Percentiles rank a stretch among this genome's conserved stretches.
These are phyloP conservation scores for Actinidia arguta DNA, from an alignment of 179 eudicot species.

Conservation along the genomic window DNA sequence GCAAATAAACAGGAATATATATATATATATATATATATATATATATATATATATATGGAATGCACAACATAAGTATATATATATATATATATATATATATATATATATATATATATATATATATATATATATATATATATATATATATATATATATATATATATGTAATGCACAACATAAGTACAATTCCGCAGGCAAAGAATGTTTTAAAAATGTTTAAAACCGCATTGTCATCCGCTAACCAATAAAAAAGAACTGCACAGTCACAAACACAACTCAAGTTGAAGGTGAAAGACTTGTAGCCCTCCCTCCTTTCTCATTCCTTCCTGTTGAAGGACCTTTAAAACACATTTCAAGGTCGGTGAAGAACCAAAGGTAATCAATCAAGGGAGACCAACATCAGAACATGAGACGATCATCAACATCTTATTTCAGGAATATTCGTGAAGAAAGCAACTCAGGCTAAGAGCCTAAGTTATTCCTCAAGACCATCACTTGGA, in stretches of 20 bases:
- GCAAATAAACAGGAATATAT: neutral
- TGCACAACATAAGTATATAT: too few species aligned
- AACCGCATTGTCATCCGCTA: constrained; percentile 5
- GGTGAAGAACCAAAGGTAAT: neutral
- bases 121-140: too few species aligned
- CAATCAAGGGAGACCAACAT: neutral
- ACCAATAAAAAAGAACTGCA: neutral
- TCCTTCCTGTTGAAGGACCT: too few species aligned
- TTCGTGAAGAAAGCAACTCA: constrained; percentile 5
- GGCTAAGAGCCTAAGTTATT: neutral
- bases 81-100: too few species aligned
- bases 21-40: too few species aligned
- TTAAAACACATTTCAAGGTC: neutral
- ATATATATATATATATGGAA: too few species aligned
- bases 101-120: too few species aligned
- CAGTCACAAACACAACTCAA: too few species aligned
- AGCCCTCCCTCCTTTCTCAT: too few species aligned
- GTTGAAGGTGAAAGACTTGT: too few species aligned
- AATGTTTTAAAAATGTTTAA: constrained; percentile 9
- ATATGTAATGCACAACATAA: neutral
- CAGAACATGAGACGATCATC: neutral
- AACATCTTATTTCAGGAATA: neutral
- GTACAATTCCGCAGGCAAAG: constrained; percentile 8
- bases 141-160: too few species aligned
- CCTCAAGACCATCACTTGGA: constrained; percentile 10